A percentile compares a stretch with the other conserved stretches of the same genome.
Conservation (phyloP, 805 yeast genomes). For the Saccharomycopsis malanga region DNA sequence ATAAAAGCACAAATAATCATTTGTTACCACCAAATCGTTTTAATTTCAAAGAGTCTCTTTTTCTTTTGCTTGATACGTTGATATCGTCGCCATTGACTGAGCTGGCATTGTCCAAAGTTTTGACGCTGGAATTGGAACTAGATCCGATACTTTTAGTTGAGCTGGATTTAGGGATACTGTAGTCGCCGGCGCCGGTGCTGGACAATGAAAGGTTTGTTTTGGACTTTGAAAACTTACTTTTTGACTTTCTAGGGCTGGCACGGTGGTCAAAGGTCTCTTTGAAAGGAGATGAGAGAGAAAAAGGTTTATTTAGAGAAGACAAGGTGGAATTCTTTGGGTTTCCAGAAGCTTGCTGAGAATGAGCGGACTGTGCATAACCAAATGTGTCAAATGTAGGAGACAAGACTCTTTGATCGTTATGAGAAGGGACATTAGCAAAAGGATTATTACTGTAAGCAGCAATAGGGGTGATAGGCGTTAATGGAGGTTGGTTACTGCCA, state of each 20-base stretch:
- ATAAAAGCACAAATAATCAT: too few species aligned
- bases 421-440: background rate
- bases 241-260: background rate
- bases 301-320: constrained; percentile 1
- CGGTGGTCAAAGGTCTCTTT: constrained; percentile 10
- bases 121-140: background rate
- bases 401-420: constrained; percentile 1
- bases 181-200: background rate
- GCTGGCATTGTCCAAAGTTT: background rate
- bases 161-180: background rate
- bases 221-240: background rate
- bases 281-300: constrained; percentile 7
- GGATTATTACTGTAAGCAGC: background rate
- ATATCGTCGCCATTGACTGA: background rate
- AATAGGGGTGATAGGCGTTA: constrained; percentile 21
- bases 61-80: constrained; percentile 2
- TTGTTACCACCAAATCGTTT: constrained; percentile 8
- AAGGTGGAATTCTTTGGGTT: background rate
- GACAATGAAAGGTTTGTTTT: too few species aligned
- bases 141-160: background rate
- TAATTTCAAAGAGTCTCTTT: constrained; percentile 13
- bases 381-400: constrained; percentile 2
- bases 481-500: constrained; percentile 11
- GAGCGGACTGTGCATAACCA: background rate
- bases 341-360: background rate